These are phyloP conservation scores for Alisma plantagoaquatica DNA, from an alignment of 106 monocot genomes.

Conservation along the genomic window DNA sequence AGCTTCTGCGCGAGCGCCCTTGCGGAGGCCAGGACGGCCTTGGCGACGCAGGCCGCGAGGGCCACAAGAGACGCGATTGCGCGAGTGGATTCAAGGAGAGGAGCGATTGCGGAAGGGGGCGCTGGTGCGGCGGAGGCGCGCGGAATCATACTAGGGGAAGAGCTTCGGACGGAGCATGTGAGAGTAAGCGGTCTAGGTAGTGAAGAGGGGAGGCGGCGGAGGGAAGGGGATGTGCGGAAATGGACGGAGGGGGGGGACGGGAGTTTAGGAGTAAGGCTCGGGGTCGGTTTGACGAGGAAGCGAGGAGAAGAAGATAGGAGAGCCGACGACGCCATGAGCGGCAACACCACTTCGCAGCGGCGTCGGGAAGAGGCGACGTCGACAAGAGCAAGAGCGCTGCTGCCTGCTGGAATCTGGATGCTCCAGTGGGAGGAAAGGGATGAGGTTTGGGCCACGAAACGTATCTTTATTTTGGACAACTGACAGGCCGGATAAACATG, in stretches of 20 bases:
- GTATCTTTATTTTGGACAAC: no score
- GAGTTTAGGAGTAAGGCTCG: background rate
- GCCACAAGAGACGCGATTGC: background rate
- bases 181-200: background rate
- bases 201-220: background rate
- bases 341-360: no score
- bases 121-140: background rate
- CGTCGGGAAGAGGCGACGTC: no score
- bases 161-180: background rate
- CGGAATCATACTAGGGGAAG: background rate
- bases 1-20: background rate
- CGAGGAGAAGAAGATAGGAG: conserved; percentile 4
- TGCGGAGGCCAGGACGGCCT: background rate
- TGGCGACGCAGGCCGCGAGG: background rate
- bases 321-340: conserved; percentile 4
- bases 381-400: no score
- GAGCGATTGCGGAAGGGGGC: background rate
- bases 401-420: no score
- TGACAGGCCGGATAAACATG: no score
- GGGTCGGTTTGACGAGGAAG: conserved; percentile 3
- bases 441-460: no score
- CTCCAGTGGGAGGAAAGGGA: no score
- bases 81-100: background rate
- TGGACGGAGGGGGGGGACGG: background rate
- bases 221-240: background rate